These are phyloP conservation scores for Rhypophila decipiens DNA, from an alignment of 495 filamentous ascomycete genomes.

Conservation along the genomic window DNA sequence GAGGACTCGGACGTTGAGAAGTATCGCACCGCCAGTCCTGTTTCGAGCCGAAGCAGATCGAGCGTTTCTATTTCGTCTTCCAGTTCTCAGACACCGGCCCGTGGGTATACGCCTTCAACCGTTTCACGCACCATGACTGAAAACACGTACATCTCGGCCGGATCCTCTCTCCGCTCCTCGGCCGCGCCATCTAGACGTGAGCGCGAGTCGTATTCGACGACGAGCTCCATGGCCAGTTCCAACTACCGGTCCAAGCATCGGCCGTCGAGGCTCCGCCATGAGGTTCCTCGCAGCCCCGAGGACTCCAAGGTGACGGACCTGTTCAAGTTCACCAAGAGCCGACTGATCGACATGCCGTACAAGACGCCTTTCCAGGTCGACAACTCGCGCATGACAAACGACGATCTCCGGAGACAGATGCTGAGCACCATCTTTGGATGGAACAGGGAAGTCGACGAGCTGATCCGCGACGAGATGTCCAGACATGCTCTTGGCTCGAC, in stretches of 20 bases:
- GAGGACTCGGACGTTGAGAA: constrained; percentile 48
- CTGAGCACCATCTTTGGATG: constrained; percentile 91
- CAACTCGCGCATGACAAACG: constrained; percentile 61
- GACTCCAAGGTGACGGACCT: constrained; percentile 55
- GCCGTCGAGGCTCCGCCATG: constrained; percentile 72
- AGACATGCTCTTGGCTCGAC: constrained; percentile 67
- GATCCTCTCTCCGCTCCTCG: constrained; percentile 46
- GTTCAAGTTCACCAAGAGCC: constrained; percentile 60
- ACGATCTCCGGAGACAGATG: constrained; percentile 88
- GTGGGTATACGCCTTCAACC: constrained; percentile 36
- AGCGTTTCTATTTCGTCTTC: constrained; percentile 52
- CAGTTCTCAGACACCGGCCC: constrained; percentile 35
- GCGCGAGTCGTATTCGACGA: constrained; percentile 53
- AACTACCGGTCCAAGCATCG: constrained; percentile 54
- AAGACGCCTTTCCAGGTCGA: constrained; percentile 57
- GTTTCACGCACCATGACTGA: constrained; percentile 46
- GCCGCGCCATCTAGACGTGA: constrained; percentile 33
- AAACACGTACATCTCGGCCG: constrained; percentile 58
- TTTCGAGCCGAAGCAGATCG: constrained; percentile 58
- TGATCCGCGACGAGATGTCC: constrained; percentile 82
- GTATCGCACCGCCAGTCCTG: constrained; percentile 55
- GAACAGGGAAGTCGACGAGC: constrained; percentile 74
- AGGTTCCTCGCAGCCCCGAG: constrained; percentile 64
- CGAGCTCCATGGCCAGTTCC: constrained; percentile 53
- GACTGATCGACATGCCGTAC: constrained; percentile 75